Base-by-base conservation (phyloP, 257 asterid genomes). In the Cruciata laevipes region DNA sequence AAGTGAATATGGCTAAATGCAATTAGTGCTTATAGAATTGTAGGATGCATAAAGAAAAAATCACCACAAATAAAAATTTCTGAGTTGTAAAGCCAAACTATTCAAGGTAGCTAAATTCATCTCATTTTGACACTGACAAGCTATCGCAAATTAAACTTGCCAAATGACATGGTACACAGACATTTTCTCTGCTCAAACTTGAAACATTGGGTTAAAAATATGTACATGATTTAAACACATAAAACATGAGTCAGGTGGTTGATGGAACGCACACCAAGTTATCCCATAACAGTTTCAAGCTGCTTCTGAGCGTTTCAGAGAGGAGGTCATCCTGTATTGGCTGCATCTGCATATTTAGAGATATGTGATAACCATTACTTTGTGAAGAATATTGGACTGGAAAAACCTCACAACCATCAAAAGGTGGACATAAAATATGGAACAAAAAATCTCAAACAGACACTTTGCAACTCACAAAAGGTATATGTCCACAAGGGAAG, bases 231-330 rank as follows among this genome's bases (percentile, higher is more conserved):
- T 33, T 33, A 32, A 51, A 52, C 20, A 11, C 49, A 11, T 8
- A n/a, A 38, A 65, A 12, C 24, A 13, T 37, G 65, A 44, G 47
- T 73, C 76, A 68, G 66, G 69, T 30, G 35, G 42, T 67, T 55
- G 69, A 62, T 58, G 57, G 71, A 66, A 53, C 63, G 57, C 73
- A 64, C 53, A 81, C 44, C 35, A 71, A 75, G 74, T 71, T 13
- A 49, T 70, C 81, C 90, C 90, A 80, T 42, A 80, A 78, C 69
- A 82, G 47, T 74, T 70, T 77, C 65, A 85, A 58, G 76, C 76
- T 76, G 44, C 78, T 74, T 61, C 64, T 32, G 49, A 85, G 79
- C 81, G 71, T 80, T 68, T 76, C 76, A 25, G 30, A 17, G 13
- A 80, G 75, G 24, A 57, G 57, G 20, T 80, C 77, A 6, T 66